Evolutionary conservation across 2,329 filamentous ascomycete genomes (phyloP).

Genomic region (Epichloe uncinata): DNA sequence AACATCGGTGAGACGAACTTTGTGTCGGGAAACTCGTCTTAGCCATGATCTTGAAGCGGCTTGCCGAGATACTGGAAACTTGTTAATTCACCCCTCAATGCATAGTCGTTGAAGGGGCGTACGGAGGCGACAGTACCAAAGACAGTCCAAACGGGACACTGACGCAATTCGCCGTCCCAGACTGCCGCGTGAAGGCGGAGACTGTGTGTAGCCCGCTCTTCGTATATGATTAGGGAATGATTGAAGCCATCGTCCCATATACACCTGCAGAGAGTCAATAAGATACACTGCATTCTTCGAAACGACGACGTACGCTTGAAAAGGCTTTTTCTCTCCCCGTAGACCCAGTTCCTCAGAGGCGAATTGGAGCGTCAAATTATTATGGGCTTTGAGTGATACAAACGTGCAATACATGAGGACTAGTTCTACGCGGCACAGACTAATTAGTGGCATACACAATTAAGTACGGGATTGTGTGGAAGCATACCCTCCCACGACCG

Average conservation of each 20-base stretch:
- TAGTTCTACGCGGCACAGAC: conserved; percentile 31
- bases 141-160: conserved; percentile 50
- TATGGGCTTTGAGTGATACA: conserved; percentile 40
- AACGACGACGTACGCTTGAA: conserved; percentile 36
- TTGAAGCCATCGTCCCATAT: conserved; percentile 42
- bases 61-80: conserved; percentile 36
- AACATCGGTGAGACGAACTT: conserved; percentile 39
- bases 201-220: conserved; percentile 34
- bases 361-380: conserved; percentile 29
- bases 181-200: conserved; percentile 43
- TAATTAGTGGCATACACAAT: not conserved
- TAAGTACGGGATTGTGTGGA: too few relatives aligned
- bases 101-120: too few relatives aligned
- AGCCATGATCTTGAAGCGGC: conserved; percentile 37
- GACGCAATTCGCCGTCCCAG: conserved; percentile 37
- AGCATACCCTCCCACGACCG: conserved; percentile 45
- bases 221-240: conserved; percentile 40
- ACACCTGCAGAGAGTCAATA: conserved; percentile 23
- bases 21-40: conserved; percentile 26
- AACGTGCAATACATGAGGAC: conserved; percentile 47
- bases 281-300: not conserved
- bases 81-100: not conserved
- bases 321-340: conserved; percentile 35
- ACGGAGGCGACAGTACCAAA: conserved; percentile 32
- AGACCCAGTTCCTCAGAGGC: conserved; percentile 33